Conservation (phyloP, 1,139 yeast genomes). For the Arxiozyma slooffiae region DNA sequence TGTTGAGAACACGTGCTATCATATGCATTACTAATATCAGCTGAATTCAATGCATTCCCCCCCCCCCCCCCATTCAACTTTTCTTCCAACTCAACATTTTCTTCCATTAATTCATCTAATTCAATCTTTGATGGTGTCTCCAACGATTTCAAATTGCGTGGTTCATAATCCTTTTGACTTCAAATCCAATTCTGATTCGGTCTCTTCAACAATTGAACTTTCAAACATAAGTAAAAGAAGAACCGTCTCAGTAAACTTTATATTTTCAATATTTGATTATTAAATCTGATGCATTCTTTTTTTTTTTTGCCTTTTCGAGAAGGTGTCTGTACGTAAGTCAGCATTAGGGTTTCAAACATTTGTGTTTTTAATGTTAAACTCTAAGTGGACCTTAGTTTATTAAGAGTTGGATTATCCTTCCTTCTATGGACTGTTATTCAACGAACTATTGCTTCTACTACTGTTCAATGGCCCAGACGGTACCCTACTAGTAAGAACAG, state of each 20-base stretch:
- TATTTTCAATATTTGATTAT: background rate
- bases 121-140: conserved; percentile 3
- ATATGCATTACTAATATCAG: background rate
- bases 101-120: conserved; percentile 7
- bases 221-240: conserved; percentile 11
- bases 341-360: background rate
- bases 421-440: background rate
- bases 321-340: background rate
- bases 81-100: conserved; percentile 8
- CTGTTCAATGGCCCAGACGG: background rate
- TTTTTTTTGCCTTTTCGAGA: background rate
- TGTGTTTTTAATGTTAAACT: background rate
- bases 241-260: background rate
- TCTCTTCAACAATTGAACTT: conserved; percentile 17
- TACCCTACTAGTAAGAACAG: background rate
- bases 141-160: background rate
- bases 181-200: conserved; percentile 13
- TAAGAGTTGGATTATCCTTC: background rate
- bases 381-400: background rate
- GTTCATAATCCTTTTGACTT: conserved; percentile 3
- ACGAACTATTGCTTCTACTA: background rate
- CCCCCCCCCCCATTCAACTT: background rate
- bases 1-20: background rate
- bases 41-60: conserved; percentile 2
- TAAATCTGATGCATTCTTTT: background rate